A percentile compares a stretch with the other conserved stretches of the same genome.
Conservation (phyloP, 116 monocot genomes). For the Trichopus zeylanicus region DNA sequence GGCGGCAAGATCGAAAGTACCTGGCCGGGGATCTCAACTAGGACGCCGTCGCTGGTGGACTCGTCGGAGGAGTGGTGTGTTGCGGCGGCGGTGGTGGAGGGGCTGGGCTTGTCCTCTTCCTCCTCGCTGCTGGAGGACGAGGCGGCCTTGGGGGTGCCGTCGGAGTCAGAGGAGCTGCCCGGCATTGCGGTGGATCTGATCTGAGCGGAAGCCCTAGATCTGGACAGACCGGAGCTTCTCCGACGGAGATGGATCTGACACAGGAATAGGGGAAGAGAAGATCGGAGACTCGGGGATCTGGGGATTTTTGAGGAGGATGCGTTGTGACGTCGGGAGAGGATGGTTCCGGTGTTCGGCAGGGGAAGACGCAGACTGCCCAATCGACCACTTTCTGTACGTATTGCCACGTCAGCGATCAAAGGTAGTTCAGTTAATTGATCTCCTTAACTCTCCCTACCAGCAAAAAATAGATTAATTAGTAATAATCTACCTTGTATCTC, state of each 20-base stretch:
- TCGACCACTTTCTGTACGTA: too few relatives aligned
- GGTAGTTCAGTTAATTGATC: too few relatives aligned
- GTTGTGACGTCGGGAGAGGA: background rate
- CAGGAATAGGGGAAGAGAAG: background rate
- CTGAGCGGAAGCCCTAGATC: background rate
- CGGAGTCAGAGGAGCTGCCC: constrained; percentile 1
- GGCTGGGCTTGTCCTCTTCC: background rate
- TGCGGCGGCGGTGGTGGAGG: background rate
- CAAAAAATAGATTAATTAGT: too few relatives aligned
- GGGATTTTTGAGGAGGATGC: background rate
- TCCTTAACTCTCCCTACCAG: too few relatives aligned
- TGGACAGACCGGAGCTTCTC: background rate
- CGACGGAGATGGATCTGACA: background rate
- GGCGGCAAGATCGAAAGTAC: constrained; percentile 6
- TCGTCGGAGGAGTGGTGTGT: constrained; percentile 7
- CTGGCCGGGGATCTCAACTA: constrained; percentile 70
- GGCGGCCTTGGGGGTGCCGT: background rate
- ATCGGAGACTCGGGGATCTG: background rate
- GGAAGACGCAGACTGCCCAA: too few relatives aligned
- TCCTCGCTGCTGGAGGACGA: background rate
- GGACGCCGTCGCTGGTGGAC: constrained; percentile 73
- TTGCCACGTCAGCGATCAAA: too few relatives aligned
- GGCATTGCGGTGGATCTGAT: background rate
- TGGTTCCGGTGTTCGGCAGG: background rate
- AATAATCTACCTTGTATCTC: too few relatives aligned